phyloP scores from a whole-genome alignment of 257 asterid species.

The Petunia secreta region DNA sequence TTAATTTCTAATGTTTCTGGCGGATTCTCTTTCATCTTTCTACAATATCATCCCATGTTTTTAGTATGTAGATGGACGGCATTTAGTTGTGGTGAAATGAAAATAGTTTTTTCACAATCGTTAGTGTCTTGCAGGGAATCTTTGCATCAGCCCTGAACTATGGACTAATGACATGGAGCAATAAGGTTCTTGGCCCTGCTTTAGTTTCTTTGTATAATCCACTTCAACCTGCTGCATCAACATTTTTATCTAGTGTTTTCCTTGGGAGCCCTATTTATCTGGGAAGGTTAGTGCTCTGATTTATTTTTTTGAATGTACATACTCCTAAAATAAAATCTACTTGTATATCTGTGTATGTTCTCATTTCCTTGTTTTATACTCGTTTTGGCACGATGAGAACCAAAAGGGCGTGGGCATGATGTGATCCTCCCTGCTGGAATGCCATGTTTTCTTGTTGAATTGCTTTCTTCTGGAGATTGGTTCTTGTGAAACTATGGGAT shows the following conservation, averaged over 20 bases:
- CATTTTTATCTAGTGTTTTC: slow-evolving; percentile 78
- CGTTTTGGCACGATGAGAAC: not conserved
- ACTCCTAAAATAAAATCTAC: slow-evolving; percentile 16
- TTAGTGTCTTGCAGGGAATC: slow-evolving; percentile 59
- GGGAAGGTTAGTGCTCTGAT: slow-evolving; percentile 65
- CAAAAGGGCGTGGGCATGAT: not conserved
- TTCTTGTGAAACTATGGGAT: not conserved
- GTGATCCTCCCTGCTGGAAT: too few species aligned
- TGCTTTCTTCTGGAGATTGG: not conserved
- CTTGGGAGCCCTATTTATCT: slow-evolving; percentile 94
- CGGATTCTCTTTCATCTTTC: slow-evolving; percentile 16
- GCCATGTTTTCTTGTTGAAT: not conserved
- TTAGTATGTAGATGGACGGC: not conserved
- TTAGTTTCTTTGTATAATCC: slow-evolving; percentile 90
- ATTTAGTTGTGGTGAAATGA: not conserved
- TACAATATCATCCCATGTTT: not conserved
- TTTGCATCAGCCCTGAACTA: slow-evolving; percentile 88
- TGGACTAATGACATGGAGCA: slow-evolving; percentile 85
- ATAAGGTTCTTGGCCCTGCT: slow-evolving; percentile 88
- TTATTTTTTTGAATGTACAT: not conserved
- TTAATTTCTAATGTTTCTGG: not conserved
- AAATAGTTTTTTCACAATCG: not conserved
- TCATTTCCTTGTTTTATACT: not conserved
- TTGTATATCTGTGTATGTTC: not conserved
- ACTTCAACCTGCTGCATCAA: slow-evolving; percentile 89